Base-by-base conservation (phyloP, 305 asterid species). In the Fraxinus baroniana region DNA sequence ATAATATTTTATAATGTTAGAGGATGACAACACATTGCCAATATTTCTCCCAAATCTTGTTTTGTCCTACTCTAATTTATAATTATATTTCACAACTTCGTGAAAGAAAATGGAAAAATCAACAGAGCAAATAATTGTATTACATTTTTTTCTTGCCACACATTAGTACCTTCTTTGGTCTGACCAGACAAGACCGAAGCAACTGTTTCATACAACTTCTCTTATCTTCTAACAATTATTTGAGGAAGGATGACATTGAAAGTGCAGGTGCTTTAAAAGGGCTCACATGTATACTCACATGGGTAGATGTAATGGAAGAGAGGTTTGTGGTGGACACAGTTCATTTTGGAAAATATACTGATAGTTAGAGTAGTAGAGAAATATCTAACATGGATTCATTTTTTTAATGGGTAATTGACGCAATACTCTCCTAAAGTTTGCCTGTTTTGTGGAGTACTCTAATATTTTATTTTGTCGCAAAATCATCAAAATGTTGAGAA, bases 201-300 rank as follows among this genome's bases (percentile, higher is more conserved):
- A 41, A 41, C 52, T 41, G 15, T 41, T 8, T 8, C 12, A 39
- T 46, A 46, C 57, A 9, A 37, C 44, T 37, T 1, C 5, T 60
- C 28, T 18, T 60, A 7, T 20, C 70, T 60, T 60, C 30, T n/a
- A n/a, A 9, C 30, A 60, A 37, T 0, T 62, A 60, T 30, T 74
- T 4, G 44, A 7, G 41, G 70, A 24, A 24, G 60, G 37, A 37
- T 41, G 33, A 20, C 9, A 79, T 37, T 39, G 57, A 79, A 79
- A 72, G 10, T 79, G 68, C 83, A 46, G 35, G 73, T 79, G 35
- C 74, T 26, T 79, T 72, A 46, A 60, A 28, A 41, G 46, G 44
- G 49, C 44, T 79, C 86, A 75, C 82, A 78, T 78, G 86, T 35
- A 78, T 55, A 2, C 82, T 72, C 68, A 78, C 86, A 79, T 80